These are phyloP conservation scores for Butyriboletus loyo DNA, from an alignment of 768 basidiomycete species.

Conservation along the genomic window DNA sequence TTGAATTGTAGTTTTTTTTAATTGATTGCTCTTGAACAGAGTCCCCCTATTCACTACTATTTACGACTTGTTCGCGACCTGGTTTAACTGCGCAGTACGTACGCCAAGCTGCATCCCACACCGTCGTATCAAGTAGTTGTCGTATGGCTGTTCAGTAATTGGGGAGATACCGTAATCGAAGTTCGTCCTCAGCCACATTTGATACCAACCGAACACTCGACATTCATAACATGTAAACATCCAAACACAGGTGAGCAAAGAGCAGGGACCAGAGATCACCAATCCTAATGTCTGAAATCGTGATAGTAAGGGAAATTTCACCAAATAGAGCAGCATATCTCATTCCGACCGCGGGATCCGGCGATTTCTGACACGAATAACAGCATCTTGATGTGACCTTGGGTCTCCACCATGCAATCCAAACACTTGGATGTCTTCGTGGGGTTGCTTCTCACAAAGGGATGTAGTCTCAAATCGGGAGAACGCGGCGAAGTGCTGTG, in stretches of 20 bases:
- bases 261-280: background rate
- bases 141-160: background rate
- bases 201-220: too few species aligned
- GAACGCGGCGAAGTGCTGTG: too few species aligned
- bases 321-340: background rate
- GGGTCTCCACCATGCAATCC: background rate
- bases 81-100: background rate
- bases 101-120: background rate
- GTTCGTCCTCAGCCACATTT: background rate
- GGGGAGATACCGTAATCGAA: background rate
- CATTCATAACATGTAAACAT: background rate
- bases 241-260: background rate
- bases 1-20: too few species aligned
- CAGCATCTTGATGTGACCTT: background rate
- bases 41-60: too few species aligned
- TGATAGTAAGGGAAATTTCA: background rate
- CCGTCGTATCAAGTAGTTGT: too few species aligned
- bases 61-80: background rate
- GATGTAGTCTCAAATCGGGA: background rate
- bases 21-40: too few species aligned
- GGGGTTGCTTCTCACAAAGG: background rate
- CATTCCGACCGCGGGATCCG: background rate
- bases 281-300: background rate
- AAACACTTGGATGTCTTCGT: background rate
- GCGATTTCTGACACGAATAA: background rate